Base-by-base conservation (phyloP, 148 eudicot genomes). In the Polygonum aviculare region DNA sequence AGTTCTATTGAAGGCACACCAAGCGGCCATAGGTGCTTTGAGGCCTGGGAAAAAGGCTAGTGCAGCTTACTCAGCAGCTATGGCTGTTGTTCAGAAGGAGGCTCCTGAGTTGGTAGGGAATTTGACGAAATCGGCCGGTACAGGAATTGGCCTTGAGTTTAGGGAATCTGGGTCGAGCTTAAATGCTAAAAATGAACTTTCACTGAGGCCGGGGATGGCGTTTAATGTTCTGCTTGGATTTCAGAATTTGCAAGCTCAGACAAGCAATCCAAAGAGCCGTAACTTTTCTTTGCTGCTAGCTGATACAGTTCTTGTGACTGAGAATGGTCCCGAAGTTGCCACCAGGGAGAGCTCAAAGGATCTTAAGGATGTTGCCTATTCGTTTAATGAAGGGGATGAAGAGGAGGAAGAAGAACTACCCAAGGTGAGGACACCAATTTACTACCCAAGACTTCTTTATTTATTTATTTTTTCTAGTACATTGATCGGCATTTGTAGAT, bases 121-220 rank as follows among this genome's bases (percentile, higher is more conserved):
- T 73, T 70, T 95, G 85, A 92, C 98, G 45, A 92, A 88, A 81
- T 82, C 96, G 49, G 98, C 91, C 12, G 98, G 98, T 21, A 95
- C 97, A 10, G 97, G 98, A 10, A 90, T 92, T 4, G 98, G 97
- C 77, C 82, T 95, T 47, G 97, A 95, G 83, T 95, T 95, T 67
- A 89, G 98, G 19, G 98, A 95, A 80, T 85, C 98, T 3, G 91
- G 96, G 8, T 79, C 87, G 57, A 86, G 55, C 74, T 87, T 95
- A 76, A 90, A 89, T 79, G 82, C 83, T 21, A 95, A 89, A 82
- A 95, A 90, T 80, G 94, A 92, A 2, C 77, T 86, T 38, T 73
- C 86, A 50, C 65, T 95, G 83, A 90, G 88, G 79, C 77, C 86
- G 26, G 97, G 96, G 38, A 95, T 95, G 97, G 84, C 87, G 19